Evolutionary conservation across 768 basidiomycete species (phyloP), one percentile per base, ranked within the genome.

Genomic region (Lentinula guzmanii): DNA sequence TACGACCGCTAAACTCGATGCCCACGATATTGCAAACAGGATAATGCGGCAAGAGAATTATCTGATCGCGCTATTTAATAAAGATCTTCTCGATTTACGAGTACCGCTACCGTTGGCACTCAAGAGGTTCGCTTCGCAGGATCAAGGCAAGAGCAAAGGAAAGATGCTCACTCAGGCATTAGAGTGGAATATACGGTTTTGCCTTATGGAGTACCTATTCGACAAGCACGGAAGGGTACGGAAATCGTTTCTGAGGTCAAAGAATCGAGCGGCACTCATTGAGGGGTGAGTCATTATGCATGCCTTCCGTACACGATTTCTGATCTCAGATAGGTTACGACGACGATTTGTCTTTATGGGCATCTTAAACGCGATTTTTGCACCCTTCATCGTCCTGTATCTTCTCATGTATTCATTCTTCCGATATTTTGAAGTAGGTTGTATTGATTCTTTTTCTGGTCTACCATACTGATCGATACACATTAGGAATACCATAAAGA

Each of bases 41-140:
- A 98, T 99, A 68, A 84, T 99, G 86, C 85, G 97, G 35, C 93
- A 98, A 71, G 97, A 98, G 70, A 99, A 99, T 74, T 99, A 98
- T 70, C 82, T 99, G 55, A 97, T 98, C 62, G 95, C 97, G 0
- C 74, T 99, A 18, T 97, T 99, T 74, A 99, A 98, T 76, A 98
- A 98, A 71, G 94, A 97, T 64, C 74, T 98, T 4, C 79, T 99
- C 56, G 91, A 99, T 74, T 79, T 98, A 21, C 86, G 87, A 8
- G 82, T 94, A 1, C 93, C 97, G 2, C 69, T 95, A 31, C 95
- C 94, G 5, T 71, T 65, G 21, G 61, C 74, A n/a, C 67, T 89
- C 52, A 79, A 82, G 64, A 78, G 75, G 11, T 80, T 87, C 58
- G 69, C 86, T 48, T 68, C 72, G 42, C 74, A 76, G 58, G 81